Evolutionary conservation across 1,284 basidiomycete genomes (phyloP), one percentile per base, ranked within the genome.

Genomic region (Austroboletus novae-zelandiae): DNA sequence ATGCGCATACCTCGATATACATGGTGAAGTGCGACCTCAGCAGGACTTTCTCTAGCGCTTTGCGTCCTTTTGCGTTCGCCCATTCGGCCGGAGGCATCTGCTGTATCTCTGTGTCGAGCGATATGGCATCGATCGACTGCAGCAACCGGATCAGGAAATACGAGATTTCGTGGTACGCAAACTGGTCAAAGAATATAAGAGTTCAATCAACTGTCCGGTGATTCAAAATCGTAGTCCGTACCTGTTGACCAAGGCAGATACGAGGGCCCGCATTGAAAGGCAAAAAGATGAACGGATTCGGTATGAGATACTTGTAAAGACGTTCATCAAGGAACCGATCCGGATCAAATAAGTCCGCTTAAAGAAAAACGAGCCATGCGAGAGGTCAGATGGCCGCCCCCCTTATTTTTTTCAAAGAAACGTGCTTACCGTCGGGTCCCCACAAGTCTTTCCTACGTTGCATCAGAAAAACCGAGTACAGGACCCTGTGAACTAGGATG

Each of bases 241-340:
- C 70, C 62, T 73, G 74, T 54, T 78, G 77, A 4, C 78, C 76
- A 7, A 77, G 67, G 51, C 77, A 78, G 55, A 76, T 75, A 7
- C 75, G 67, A 10, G 75, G 74, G 1, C 76, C 76, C 0, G 74
- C 76, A 50, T 76, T 77, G 59, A 78, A 78, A 0, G 77, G 75
- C 2, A 76, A 57, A 57, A 78, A 78, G 39, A 77, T 74, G 66
- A 73, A 76, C 1, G 76, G 64, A 44, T 66, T 63, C 2, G 62
- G 52, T 0, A 40, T 53, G 15, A 67, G 50, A 30, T 68, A 67
- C 41, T 51, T 65, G 44, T 62, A 63, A 2, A 64, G 48, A 30
- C 66, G 62, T 23, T 51, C 69, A 50, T 79, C 78, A 8, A 80
- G 54, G 68, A 75, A 80, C 1, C 79, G 68, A 50, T 79, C 72